Evolutionary conservation across 2,329 filamentous ascomycete genomes (phyloP).

Genomic region (Capronia americana): DNA sequence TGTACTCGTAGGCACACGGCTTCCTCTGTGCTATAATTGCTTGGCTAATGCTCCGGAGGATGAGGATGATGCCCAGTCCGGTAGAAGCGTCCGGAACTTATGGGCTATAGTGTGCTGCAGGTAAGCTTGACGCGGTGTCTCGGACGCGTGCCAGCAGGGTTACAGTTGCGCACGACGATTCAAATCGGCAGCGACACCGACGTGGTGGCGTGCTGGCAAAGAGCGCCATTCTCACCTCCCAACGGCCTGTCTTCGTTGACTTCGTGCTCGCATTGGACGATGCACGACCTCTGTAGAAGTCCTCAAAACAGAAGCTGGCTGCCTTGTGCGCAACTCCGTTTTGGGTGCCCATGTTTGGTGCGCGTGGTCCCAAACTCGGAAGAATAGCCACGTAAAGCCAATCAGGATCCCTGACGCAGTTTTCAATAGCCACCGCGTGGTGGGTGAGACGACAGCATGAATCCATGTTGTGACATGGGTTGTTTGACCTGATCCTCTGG

Average conservation of each 20-base stretch:
- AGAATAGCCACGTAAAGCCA: conserved; percentile 6
- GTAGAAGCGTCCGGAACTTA: not conserved
- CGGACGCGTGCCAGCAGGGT: conserved; percentile 33
- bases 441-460: conserved; percentile 34
- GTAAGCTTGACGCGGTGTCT: conserved; percentile 33
- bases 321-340: conserved; percentile 18
- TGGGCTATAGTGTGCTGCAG: conserved; percentile 16
- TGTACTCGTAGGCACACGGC: not conserved
- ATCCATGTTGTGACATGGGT: conserved; percentile 39
- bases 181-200: not conserved
- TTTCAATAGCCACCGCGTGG: conserved; percentile 30
- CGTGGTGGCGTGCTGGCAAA: not conserved
- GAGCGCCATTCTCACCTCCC: not conserved
- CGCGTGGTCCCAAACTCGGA: conserved; percentile 9
- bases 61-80: not conserved
- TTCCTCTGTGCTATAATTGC: not conserved
- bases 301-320: conserved; percentile 2
- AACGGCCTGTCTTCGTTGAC: not conserved
- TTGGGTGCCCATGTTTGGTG: conserved; percentile 3
- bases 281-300: no score
- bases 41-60: not conserved
- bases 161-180: conserved; percentile 10
- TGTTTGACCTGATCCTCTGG: conserved; percentile 31
- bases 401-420: conserved; percentile 7
- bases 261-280: not conserved